Evolutionary conservation across 257 asterid species (phyloP), one percentile per base, ranked within the genome.

Genomic region (Scutellaria baicalensis): DNA sequence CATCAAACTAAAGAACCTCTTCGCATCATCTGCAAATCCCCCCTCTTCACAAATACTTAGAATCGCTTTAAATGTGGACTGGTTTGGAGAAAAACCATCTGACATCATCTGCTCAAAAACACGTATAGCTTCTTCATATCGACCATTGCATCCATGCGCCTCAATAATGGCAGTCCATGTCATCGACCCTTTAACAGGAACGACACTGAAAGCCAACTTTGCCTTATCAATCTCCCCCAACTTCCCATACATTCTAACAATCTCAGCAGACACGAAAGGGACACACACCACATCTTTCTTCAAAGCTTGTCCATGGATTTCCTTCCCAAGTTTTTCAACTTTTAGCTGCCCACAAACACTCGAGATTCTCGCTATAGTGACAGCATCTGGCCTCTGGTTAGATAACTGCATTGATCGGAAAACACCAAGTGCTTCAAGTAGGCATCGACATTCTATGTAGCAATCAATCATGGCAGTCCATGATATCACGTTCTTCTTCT

Each of bases 381-480:
- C 95, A 3, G 97, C 86, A 75, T 94, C 99, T 21, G 97, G 96
- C 73, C 94, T 83, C 80, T 89, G 93, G 75, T 81, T 77, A 4
- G 99, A 89, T 71, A 82, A 50, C 42, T 89, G 96, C 99, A 93
- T 93, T 59, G 63, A 36, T 43, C 95, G 89, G 61, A 93, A 91
- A 72, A 84, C 71, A 58, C 59, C 78, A 35, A 89, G 75, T 39
- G 96, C 97, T 72, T 91, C 78, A 0, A 77, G 60, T 11, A 80
- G 78, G 78, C 75, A 51, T 20, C 60, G 80, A 50, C 81, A 57
- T 44, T 81, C 95, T 35, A 91, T 82, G 47, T 78, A 87, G 35
- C 96, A 84, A 54, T 91, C 96, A 31, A 94, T 89, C 97, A 91
- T 89, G 66, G 97, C 92, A 3, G 99, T 94, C 97, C 99, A 94